Evolutionary conservation across 345 rosid species (phyloP), one percentile per base, ranked within the genome.

Genomic region (Rhodamnia argentea): DNA sequence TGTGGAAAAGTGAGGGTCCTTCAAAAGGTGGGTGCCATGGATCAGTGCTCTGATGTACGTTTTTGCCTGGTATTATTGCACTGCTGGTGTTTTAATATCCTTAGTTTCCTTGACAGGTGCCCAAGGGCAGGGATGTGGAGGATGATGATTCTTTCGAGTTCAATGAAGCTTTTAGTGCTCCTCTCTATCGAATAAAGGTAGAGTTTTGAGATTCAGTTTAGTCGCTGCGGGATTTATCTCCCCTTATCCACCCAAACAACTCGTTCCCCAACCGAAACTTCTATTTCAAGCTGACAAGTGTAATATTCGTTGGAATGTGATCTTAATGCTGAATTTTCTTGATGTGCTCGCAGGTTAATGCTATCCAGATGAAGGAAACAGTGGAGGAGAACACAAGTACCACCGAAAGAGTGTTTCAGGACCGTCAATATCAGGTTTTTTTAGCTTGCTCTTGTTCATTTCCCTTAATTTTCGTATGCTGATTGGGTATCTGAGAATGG

Each of bases 311-410:
- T 9, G 81, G 60, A n/a, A n/a, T 27, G 57, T 83, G 84, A 16
- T 83, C 59, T 83, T 29, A 23, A 83, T 55, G 55, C 52, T n/a
- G 47, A 51, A 47, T 82, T 82, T 52, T 27, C 44, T 76, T 12
- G 18, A 84, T 53, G 56, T 59, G 10, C 82, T 91, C 62, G 92
- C 91, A 97, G 99, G 99, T 97, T 22, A 97, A 97, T 93, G 98
- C 99, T 52, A 97, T 97, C 93, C 99, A 97, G 90, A 94, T 97
- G 99, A 97, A 97, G 93, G 99, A 97, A 92, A 97, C 99, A 2
- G 99, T 97, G 56, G 99, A 97, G 88, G 99, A 97, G 91, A 96
- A 96, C 90, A 94, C 98, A 60, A 96, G 98, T 89, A 97, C 99
- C 57, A 97, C 99, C 1, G 98, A 97, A 86, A 93, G 98, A 93